phyloP scores from a whole-genome alignment of 768 basidiomycete genomes.

The Lentinula sp. region DNA sequence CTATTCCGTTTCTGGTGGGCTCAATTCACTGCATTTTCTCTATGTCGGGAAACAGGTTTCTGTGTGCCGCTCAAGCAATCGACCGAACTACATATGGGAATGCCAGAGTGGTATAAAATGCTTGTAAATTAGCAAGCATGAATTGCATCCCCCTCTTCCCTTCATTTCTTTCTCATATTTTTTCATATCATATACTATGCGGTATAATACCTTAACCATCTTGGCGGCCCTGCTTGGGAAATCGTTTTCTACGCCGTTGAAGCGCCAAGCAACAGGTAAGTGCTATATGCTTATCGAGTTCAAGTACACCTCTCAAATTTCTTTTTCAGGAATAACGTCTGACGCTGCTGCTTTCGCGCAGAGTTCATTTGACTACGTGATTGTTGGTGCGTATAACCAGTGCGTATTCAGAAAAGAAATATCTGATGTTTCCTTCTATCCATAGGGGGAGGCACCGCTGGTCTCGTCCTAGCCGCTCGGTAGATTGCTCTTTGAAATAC shows the following conservation, averaged over 20 bases:
- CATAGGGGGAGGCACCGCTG: constrained; percentile 12
- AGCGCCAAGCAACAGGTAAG: neutral
- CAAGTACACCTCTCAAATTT: neutral
- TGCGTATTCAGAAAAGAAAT: too few species aligned
- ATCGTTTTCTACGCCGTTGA: neutral
- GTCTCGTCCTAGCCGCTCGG: constrained; percentile 11
- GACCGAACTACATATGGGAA: neutral
- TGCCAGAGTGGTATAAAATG: neutral
- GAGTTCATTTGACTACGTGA: neutral
- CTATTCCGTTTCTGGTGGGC: neutral
- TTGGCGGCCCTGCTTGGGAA: neutral
- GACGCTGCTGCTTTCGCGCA: neutral
- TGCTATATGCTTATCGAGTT: neutral
- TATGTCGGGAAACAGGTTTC: neutral
- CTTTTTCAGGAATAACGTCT: neutral
- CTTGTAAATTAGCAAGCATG: neutral
- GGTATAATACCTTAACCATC: neutral
- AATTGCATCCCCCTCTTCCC: neutral
- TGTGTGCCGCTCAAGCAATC: neutral
- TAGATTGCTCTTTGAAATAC: neutral
- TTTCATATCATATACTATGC: neutral
- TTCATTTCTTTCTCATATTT: neutral
- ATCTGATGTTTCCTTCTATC: neutral
- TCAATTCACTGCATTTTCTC: neutral
- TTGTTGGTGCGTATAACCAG: neutral